phyloP scores from a whole-genome alignment of 805 yeast species.

The Kluyveromyces starmeri region DNA sequence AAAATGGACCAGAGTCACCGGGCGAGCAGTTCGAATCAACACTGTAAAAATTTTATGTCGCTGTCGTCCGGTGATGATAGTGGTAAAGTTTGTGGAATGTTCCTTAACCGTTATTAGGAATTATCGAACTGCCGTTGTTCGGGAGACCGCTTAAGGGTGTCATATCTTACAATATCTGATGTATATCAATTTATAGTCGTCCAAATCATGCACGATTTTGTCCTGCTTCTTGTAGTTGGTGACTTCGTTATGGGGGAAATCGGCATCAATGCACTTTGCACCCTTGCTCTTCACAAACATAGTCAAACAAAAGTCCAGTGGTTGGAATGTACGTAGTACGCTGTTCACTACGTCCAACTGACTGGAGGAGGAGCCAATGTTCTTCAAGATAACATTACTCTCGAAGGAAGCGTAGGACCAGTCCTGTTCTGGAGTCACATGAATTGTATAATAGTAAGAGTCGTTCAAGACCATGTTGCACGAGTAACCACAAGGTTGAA shows the following conservation, averaged over 20 bases:
- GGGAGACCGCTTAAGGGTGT: conserved; percentile 2
- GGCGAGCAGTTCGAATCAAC: too few species aligned
- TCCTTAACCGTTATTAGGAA: too few species aligned
- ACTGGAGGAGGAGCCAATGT: conserved; percentile 30
- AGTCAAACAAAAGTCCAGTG: conserved; percentile 63
- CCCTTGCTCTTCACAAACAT: conserved; percentile 33
- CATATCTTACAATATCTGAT: conserved; percentile 34
- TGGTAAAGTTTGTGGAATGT: too few species aligned
- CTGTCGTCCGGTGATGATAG: too few species aligned
- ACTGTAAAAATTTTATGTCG: too few species aligned
- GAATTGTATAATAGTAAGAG: conserved; percentile 70
- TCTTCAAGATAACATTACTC: conserved; percentile 57
- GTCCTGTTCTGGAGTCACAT: conserved; percentile 87
- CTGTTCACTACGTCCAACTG: conserved; percentile 49
- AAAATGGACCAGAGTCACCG: too few species aligned
- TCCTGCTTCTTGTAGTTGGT: conserved; percentile 54
- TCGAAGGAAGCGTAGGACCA: conserved; percentile 97
- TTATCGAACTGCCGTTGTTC: too few species aligned
- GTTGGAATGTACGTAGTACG: conserved; percentile 59
- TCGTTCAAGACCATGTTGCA: conserved; percentile 68
- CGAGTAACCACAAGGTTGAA: conserved; percentile 91
- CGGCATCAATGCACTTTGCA: conserved; percentile 15
- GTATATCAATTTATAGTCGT: conserved; percentile 64
- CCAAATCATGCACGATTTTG: conserved; percentile 63
- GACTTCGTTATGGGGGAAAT: conserved; percentile 1